Evolutionary conservation across 164 flowering plant genomes (phyloP), one percentile per base, ranked within the genome.

Genomic region (Aristolochia californica): DNA sequence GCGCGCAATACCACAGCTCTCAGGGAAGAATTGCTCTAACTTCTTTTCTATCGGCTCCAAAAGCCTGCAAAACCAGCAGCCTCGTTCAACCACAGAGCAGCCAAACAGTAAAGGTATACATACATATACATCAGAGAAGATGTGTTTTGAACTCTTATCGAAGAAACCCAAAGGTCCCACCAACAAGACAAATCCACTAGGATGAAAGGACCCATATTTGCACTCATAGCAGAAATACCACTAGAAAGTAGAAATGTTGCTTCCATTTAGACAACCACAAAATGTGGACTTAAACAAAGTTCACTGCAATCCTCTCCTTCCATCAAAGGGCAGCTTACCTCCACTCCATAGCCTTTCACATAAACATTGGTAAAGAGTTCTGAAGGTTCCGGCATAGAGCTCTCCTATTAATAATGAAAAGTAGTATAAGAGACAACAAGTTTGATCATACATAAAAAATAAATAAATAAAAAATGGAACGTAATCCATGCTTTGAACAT

Each of bases 361-460:
- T 86, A 90, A 13, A 94, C 82, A 68, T 94, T 80, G 22, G 81
- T 73, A 70, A 84, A 90, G n/a, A 90, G 89, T 57, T 86, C 95
- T 40, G 93, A 82, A 60, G 87, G 72, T 48, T 94, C 97, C 40
- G 99, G 99, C 86, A 88, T 72, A 48, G 97, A 87, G 65, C 95
- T 76, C 66, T 83, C 95, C 95, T 88, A 88, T 40, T 44, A 43
- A 11, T 16, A 58, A 25, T 17, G 8, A 27, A 26, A 26, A 55
- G 28, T 18, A 56, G 24, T 13, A 56, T 40, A 7, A 22, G 30
- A 22, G 0, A 23, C 0, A 34, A 34, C 40, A 34, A 34, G 40
- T 34, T 5, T 8, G 10, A 34, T 34, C 40, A 2, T 34, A 34
- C 10, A 34, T 34, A 9, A 34, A 34, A 43, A n/a, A n/a, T n/a